Conservation (phyloP, 306 rosid genomes). For the Pterocarpus santalinus region DNA sequence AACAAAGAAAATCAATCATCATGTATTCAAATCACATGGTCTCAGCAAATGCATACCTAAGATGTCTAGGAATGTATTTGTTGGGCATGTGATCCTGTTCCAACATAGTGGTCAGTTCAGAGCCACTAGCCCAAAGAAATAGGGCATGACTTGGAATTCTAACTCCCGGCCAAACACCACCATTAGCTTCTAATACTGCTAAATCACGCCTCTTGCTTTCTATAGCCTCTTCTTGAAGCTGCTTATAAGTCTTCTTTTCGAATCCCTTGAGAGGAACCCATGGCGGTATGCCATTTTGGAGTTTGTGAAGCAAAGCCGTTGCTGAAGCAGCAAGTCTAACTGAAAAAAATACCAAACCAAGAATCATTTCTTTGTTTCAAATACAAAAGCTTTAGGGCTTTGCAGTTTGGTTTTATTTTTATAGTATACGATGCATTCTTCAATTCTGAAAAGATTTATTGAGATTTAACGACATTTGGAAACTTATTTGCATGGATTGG, state of each 20-base stretch:
- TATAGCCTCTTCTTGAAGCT: slow-evolving; percentile 90
- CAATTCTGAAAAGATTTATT: neutral
- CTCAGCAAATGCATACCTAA: slow-evolving; percentile 64
- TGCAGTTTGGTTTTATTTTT: neutral
- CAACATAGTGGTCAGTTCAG: slow-evolving; percentile 79
- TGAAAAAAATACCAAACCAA: slow-evolving; percentile 51
- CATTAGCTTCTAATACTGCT: slow-evolving; percentile 92
- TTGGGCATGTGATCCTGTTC: slow-evolving; percentile 98
- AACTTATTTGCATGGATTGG: slow-evolving; percentile 9
- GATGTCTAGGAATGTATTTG: slow-evolving; percentile 83
- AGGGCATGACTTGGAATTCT: slow-evolving; percentile 90
- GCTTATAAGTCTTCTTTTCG: slow-evolving; percentile 83
- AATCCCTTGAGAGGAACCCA: slow-evolving; percentile 97
- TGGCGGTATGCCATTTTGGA: slow-evolving; percentile 90
- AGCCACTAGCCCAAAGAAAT: slow-evolving; percentile 98
- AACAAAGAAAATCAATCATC: neutral
- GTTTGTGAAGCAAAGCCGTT: slow-evolving; percentile 86
- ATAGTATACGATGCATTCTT: neutral
- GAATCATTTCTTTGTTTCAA: slow-evolving; percentile 41
- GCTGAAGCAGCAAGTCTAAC: slow-evolving; percentile 87
- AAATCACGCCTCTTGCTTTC: slow-evolving; percentile 93
- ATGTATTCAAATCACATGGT: neutral
- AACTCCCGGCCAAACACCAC: slow-evolving; percentile 93
- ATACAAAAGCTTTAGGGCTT: slow-evolving; percentile 17
- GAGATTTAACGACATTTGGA: neutral